Conservation (phyloP, 2,329 filamentous ascomycete species). For the Grosmannia serpens region DNA sequence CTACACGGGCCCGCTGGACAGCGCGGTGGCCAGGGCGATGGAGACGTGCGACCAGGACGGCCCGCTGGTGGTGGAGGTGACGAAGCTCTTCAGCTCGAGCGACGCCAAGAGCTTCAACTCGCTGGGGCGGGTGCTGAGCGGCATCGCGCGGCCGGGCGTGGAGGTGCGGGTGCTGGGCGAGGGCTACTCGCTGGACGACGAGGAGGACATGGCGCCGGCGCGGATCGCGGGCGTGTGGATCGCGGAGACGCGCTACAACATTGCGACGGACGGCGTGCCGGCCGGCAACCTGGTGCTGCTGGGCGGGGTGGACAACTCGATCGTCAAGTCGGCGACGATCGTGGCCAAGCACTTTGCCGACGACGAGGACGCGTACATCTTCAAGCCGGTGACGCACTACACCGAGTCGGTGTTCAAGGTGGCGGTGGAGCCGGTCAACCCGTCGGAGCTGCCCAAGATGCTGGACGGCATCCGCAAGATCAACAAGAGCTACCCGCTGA, state of each 20-base stretch:
- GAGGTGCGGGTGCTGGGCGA: slow-evolving; percentile 88
- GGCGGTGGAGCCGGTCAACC: slow-evolving; percentile 95
- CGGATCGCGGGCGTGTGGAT: slow-evolving; percentile 83
- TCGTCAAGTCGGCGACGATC: slow-evolving; percentile 92
- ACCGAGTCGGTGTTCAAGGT: slow-evolving; percentile 97
- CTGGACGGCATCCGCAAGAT: slow-evolving; percentile 90
- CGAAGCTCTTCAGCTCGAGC: slow-evolving; percentile 81
- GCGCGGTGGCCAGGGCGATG: slow-evolving; percentile 71
- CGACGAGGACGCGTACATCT: slow-evolving; percentile 89
- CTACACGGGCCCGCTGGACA: slow-evolving; percentile 84
- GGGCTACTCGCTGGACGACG: slow-evolving; percentile 90
- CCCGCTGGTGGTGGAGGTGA: slow-evolving; percentile 80
- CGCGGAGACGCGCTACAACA: slow-evolving; percentile 83
- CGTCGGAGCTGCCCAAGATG: slow-evolving; percentile 97
- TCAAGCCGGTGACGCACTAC: slow-evolving; percentile 85
- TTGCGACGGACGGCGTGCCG: slow-evolving; percentile 81
- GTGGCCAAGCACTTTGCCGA: slow-evolving; percentile 70
- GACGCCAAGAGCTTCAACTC: slow-evolving; percentile 89
- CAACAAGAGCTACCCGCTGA: slow-evolving; percentile 94
- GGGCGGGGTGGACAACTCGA: slow-evolving; percentile 89
- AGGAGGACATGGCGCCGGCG: slow-evolving; percentile 89
- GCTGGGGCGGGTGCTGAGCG: slow-evolving; percentile 86
- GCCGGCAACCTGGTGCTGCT: slow-evolving; percentile 92
- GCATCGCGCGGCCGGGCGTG: slow-evolving; percentile 69
- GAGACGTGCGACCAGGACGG: slow-evolving; percentile 76